Base-by-base conservation (phyloP, 2,329 filamentous ascomycete genomes). In the Aspergillus hortae region DNA sequence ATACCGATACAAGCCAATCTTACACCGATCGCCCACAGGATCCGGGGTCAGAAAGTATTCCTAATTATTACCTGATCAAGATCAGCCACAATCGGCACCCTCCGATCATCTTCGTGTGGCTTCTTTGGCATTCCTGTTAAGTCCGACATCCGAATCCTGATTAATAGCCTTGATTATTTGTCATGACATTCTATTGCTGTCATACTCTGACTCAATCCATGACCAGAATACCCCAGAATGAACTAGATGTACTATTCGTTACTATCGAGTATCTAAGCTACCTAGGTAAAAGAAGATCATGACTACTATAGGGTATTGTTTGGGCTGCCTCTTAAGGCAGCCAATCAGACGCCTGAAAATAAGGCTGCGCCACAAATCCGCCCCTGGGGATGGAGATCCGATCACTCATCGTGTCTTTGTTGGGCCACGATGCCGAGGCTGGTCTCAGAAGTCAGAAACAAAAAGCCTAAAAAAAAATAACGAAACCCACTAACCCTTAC, bases 381-480 rank as follows among this genome's bases (percentile, higher is more conserved):
- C 40, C 11, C 19, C 40, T 23, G 15, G 40, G 17, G 41, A 46
- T 46, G 19, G 40, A 44, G 44, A 51, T 32, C 27, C 44, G 44
- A 44, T 57, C 55, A 50, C 55, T 55, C 55, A n/a, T 55, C 55
- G 55, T 57, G 55, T 56, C 32, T 17, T 7, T 42, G 40, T 42
- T 42, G 40, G 40, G 40, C 40, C 40, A 25, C 40, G 40, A 42
- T 17, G 25, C 19, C 40, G 17, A 21, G 40, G 15, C 52, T 44
- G 52, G 33, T 48, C 50, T 38, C 42, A 38, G 35, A 47, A 48
- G 42, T 41, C 36, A 12, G 23, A 40, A 17, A 40, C 27, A 30
- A 30, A 30, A 30, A 30, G 10, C 27, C 10, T 10, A 30, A 30
- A 30, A 30, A 27, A 23, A 23, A 23, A 23, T 6, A 23, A 19